A percentile compares a stretch with the other conserved stretches of the same genome.
phyloP scores from a whole-genome alignment of 2,329 filamentous ascomycete species.

The Beauveria sp. region DNA sequence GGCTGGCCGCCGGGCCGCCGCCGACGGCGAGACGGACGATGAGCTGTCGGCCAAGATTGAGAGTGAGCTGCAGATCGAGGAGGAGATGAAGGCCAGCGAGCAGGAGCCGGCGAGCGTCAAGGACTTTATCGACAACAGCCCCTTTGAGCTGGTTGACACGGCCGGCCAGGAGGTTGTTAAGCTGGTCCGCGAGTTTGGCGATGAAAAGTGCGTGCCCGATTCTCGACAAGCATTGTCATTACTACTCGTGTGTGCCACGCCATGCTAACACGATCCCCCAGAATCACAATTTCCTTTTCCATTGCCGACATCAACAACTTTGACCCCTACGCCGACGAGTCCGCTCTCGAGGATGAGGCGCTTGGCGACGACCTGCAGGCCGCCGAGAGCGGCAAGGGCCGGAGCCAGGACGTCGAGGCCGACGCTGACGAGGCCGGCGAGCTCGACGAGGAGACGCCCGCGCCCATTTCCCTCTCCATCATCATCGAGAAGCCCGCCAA shows the following conservation, averaged over 20 bases:
- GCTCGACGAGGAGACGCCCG: constrained; percentile 44
- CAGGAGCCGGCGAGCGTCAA: constrained; percentile 70
- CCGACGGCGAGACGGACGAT: constrained; percentile 52
- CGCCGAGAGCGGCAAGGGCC: constrained; percentile 40
- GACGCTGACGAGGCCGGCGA: constrained; percentile 39
- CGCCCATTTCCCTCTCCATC: constrained; percentile 78
- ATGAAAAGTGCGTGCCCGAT: constrained; percentile 65
- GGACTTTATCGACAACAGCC: constrained; percentile 80
- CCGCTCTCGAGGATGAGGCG: constrained; percentile 33
- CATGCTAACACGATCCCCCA: constrained; percentile 13
- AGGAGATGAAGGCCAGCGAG: constrained; percentile 66
- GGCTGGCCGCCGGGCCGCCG: constrained; percentile 32
- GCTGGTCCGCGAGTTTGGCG: constrained; percentile 72
- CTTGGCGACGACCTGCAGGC: constrained; percentile 38
- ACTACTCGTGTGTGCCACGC: no score
- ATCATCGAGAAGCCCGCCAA: constrained; percentile 81
- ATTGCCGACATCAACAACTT: constrained; percentile 34
- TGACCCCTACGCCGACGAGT: constrained; percentile 31
- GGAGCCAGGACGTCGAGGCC: constrained; percentile 44
- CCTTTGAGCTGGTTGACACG: constrained; percentile 76
- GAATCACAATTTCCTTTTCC: constrained; percentile 37
- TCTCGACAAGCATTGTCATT: no score
- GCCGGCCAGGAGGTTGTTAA: constrained; percentile 82
- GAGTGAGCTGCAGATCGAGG: constrained; percentile 77
- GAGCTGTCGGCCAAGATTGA: constrained; percentile 83